Conservation (phyloP, 164 flowering plant species). For the Stephania yunnanensis region DNA sequence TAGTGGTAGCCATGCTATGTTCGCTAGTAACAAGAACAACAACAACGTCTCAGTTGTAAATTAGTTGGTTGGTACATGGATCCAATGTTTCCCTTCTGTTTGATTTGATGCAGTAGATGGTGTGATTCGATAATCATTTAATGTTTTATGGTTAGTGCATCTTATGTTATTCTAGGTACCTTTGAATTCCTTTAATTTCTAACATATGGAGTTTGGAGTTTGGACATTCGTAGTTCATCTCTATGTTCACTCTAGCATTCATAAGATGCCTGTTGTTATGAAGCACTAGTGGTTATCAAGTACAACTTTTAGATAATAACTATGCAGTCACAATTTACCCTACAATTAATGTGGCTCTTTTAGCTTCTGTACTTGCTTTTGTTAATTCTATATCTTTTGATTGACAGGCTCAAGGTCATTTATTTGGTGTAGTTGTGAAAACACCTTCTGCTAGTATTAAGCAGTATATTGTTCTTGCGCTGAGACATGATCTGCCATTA, state of each 20-base stretch:
- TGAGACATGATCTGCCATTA: slow-evolving; percentile 59
- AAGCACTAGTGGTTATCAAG: neutral
- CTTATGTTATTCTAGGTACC: too few relatives aligned
- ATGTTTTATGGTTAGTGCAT: too few relatives aligned
- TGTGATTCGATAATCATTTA: too few relatives aligned
- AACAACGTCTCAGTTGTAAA: too few relatives aligned
- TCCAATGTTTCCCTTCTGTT: too few relatives aligned
- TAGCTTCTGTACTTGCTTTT: neutral
- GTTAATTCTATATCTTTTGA: slow-evolving; percentile 13
- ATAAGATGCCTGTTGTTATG: neutral
- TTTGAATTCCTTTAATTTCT: too few relatives aligned
- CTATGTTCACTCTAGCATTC: neutral
- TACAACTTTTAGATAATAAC: neutral
- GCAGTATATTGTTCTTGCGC: slow-evolving; percentile 60
- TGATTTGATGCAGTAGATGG: too few relatives aligned
- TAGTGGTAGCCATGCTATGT: too few relatives aligned
- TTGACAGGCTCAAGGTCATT: slow-evolving; percentile 74
- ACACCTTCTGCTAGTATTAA: slow-evolving; percentile 46
- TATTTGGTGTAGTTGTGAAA: slow-evolving; percentile 84
- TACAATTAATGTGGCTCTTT: neutral
- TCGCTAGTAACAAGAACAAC: too few relatives aligned
- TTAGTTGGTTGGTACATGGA: too few relatives aligned
- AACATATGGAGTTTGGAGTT: too few relatives aligned
- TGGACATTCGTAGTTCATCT: too few relatives aligned
- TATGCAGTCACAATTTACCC: neutral